Base-by-base conservation (phyloP, 2,329 filamentous ascomycete genomes). In the Beauveria sp. region DNA sequence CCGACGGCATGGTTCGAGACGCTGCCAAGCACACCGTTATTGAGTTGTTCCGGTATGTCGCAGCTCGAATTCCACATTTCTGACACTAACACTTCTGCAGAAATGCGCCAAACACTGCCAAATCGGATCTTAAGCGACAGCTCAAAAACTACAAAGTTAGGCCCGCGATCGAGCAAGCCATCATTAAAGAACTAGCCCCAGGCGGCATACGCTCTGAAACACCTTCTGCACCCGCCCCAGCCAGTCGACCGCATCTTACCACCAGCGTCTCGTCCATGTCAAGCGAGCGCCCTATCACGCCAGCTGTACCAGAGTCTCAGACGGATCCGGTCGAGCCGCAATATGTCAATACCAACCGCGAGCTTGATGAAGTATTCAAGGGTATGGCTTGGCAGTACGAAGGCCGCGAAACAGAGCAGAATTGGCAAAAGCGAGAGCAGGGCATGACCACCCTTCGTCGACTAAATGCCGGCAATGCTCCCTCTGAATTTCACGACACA, bases 341-440 rank as follows among this genome's bases (percentile, higher is more conserved):
- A 30, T 92, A 93, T 70, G 86, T 96, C 61, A 91, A 93, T 68
- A 93, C 92, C 1, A 81, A 88, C 66, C 84, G 91, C 67, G 92
- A 97, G 70, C 78, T 98, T n/a, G 93, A 97, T 63, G 92, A 96
- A 28, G 86, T 89, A 1, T 86, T 96, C 71, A 86, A 85, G 66
- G 87, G 90, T 38, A 96, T 98, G 90, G 79, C 87, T 38, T 81
- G 81, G 58, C 82, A 83, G 71, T 97, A 97, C 65, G 92, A 97
- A 66, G 93, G 93, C 58, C 91, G 82, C 71, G 93, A 98, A 76
- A 86, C 89, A 0, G 93, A 98, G 71, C 86, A 90, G 63, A 98
- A 98, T 70, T 98, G 93, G 93, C 73, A 90, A 68, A 87, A 88
- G 67, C 84, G 93, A 72, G 93, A 98, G 73, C 89, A 93, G 76